Evolutionary conservation across 805 yeast genomes (phyloP).

Genomic region (Myxozyma vanderwaltii): DNA sequence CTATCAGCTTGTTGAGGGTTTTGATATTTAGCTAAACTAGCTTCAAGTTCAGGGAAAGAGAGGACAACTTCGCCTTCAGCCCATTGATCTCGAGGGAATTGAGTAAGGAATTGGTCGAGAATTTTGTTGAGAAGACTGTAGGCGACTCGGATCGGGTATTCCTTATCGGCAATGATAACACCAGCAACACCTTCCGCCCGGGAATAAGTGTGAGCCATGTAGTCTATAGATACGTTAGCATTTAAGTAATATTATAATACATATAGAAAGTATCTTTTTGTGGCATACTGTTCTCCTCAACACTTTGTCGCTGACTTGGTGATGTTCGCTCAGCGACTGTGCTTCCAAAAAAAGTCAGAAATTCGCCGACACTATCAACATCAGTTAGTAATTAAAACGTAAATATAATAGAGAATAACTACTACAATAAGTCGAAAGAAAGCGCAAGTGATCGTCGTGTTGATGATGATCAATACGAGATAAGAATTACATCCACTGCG

Average conservation of each 20-base stretch:
- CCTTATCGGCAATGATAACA: constrained; percentile 89
- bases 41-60: constrained; percentile 61
- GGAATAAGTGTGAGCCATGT: constrained; percentile 88
- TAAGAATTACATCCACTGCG: constrained; percentile 1
- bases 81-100: constrained; percentile 80
- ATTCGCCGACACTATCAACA: constrained; percentile 79
- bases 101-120: constrained; percentile 83
- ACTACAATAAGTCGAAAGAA: not conserved
- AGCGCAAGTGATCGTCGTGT: not conserved
- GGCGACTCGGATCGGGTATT: constrained; percentile 96
- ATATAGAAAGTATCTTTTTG: no score
- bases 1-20: constrained; percentile 98
- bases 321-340: constrained; percentile 88
- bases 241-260: not conserved
- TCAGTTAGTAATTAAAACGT: constrained; percentile 3
- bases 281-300: constrained; percentile 72
- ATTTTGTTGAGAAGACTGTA: constrained; percentile 88
- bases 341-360: constrained; percentile 90
- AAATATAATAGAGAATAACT: no score
- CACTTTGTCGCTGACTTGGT: constrained; percentile 89
- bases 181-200: constrained; percentile 90
- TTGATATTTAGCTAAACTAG: constrained; percentile 80
- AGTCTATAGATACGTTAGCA: constrained; percentile 44
- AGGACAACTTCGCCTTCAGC: constrained; percentile 38
- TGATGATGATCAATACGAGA: not conserved